A percentile compares a stretch with the other conserved stretches of the same genome.
Conservation (phyloP, 768 basidiomycete species). For the Lactifluus pinguis region DNA sequence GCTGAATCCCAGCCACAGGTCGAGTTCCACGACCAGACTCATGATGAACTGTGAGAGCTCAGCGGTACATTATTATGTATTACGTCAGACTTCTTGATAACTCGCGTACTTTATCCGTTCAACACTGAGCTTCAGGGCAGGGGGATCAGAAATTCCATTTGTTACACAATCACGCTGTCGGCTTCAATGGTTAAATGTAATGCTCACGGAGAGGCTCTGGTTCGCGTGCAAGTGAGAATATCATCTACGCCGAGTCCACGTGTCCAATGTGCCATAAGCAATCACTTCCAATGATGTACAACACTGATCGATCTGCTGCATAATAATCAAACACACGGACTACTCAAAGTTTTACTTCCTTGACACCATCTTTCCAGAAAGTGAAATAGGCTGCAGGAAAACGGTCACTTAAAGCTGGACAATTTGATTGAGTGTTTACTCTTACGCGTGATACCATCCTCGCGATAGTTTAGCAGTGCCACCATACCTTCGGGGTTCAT, state of each 20-base stretch:
- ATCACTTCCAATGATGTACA: slow-evolving; percentile 10
- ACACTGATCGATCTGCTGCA: slow-evolving; percentile 10
- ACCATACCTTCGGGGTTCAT: slow-evolving; percentile 93
- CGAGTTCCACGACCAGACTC: slow-evolving; percentile 17
- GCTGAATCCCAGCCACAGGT: slow-evolving; percentile 19
- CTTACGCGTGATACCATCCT: slow-evolving; percentile 77
- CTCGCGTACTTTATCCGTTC: too few species aligned
- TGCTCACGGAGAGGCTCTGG: neutral
- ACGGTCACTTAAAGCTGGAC: slow-evolving; percentile 9
- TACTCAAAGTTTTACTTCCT: slow-evolving; percentile 60
- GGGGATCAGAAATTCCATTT: too few species aligned
- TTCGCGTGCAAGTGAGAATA: neutral
- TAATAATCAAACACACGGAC: slow-evolving; percentile 12
- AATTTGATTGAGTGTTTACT: slow-evolving; percentile 10
- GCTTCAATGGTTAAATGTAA: neutral
- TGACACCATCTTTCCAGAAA: slow-evolving; percentile 94
- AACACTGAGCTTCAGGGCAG: too few species aligned
- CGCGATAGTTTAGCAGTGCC: slow-evolving; percentile 89
- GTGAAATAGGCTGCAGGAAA: slow-evolving; percentile 66
- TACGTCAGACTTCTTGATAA: neutral
- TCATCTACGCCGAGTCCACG: neutral
- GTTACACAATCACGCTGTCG: neutral
- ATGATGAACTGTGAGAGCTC: slow-evolving; percentile 19
- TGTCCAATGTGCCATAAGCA: neutral
- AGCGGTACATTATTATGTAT: neutral